Evolutionary conservation across 176 grass and related monocot genomes (phyloP).

Genomic region (Calamus simplicifolius): DNA sequence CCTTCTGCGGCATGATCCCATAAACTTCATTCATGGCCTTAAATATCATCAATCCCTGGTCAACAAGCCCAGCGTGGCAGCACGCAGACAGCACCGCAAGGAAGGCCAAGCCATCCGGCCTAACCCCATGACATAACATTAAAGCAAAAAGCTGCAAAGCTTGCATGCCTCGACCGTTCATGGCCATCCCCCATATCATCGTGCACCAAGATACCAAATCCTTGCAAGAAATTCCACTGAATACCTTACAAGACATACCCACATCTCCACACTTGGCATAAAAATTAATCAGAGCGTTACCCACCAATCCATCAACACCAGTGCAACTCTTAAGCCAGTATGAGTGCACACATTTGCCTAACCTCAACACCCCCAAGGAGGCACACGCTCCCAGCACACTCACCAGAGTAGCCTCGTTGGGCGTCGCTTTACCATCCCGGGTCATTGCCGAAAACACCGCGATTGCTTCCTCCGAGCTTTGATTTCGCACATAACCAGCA

Average conservation of each 20-base stretch:
- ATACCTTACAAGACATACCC: conserved; percentile 30
- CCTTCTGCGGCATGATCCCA: conserved; percentile 16
- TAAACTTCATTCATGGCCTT: conserved; percentile 38
- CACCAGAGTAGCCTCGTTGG: conserved; percentile 36
- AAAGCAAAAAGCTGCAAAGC: conserved; percentile 44
- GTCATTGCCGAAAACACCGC: conserved; percentile 25
- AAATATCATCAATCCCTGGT: conserved; percentile 25
- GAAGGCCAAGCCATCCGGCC: conserved; percentile 39
- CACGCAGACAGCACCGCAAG: conserved; percentile 39
- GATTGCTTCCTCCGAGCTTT: conserved; percentile 25
- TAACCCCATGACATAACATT: conserved; percentile 32
- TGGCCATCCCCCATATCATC: conserved; percentile 38
- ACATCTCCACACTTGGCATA: conserved; percentile 44
- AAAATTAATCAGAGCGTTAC: conserved; percentile 42
- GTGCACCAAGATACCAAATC: conserved; percentile 50
- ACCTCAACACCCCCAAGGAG: conserved; percentile 11
- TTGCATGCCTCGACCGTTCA: conserved; percentile 26
- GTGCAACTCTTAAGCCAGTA: conserved; percentile 24
- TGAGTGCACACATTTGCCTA: conserved; percentile 26
- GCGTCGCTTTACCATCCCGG: background rate
- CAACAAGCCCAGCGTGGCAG: conserved; percentile 30
- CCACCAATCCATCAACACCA: conserved; percentile 12
- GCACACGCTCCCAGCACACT: conserved; percentile 32
- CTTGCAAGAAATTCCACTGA: conserved; percentile 21
- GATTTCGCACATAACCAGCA: conserved; percentile 28